A percentile compares a stretch with the other conserved stretches of the same genome.
These are phyloP conservation scores for Cutaneotrichosporon daszewskae DNA, from an alignment of 1,284 basidiomycete genomes.

Conservation along the genomic window DNA sequence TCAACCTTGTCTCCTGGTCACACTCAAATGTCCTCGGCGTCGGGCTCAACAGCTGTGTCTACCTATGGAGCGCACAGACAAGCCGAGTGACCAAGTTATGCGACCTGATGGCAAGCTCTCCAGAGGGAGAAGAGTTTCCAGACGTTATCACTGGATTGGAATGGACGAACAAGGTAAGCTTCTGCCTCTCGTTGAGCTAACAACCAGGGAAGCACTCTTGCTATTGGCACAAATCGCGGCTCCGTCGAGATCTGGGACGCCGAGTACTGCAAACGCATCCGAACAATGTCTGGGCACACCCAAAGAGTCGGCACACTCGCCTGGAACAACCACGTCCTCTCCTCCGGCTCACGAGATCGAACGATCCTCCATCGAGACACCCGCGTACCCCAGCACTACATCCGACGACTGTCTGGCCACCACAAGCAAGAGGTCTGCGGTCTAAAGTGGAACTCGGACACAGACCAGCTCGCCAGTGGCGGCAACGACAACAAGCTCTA, in stretches of 20 bases:
- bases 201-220: constrained; percentile 71
- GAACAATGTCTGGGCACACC: constrained; percentile 76
- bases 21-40: constrained; percentile 91
- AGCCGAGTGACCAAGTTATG: constrained; percentile 87
- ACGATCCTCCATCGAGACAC: constrained; percentile 90
- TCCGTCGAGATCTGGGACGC: constrained; percentile 92
- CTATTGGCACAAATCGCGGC: constrained; percentile 84
- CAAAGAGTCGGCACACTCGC: constrained; percentile 88
- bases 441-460: constrained; percentile 75
- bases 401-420: constrained; percentile 65
- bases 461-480: constrained; percentile 79
- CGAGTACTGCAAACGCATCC: constrained; percentile 65
- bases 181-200: constrained; percentile 2
- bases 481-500: constrained; percentile 99
- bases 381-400: constrained; percentile 63
- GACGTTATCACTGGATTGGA: constrained; percentile 79
- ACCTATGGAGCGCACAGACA: constrained; percentile 94
- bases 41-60: constrained; percentile 84
- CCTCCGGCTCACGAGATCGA: constrained; percentile 86
- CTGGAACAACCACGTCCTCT: constrained; percentile 85
- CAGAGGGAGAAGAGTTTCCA: constrained; percentile 21
- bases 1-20: constrained; percentile 97
- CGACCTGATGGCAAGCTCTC: constrained; percentile 56
- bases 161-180: constrained; percentile 79
- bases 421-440: constrained; percentile 97